phyloP scores from a whole-genome alignment of 1,284 basidiomycete species.

The Apiotrichum brassicae region DNA sequence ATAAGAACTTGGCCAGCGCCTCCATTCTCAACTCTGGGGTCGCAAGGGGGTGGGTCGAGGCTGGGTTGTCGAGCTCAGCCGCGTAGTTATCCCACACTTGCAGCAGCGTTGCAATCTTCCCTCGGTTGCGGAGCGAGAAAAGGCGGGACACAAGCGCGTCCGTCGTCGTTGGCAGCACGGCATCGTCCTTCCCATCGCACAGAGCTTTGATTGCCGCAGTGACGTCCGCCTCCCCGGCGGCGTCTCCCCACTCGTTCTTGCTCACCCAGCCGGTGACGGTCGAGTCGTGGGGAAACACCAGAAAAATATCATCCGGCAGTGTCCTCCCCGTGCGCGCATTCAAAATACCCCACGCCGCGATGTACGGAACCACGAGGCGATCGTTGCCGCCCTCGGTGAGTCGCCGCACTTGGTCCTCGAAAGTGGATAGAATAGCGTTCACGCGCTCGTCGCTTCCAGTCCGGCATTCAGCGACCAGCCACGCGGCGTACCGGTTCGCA shows the following conservation, averaged over 20 bases:
- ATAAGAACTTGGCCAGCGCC: conserved; percentile 2
- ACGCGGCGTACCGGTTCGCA: conserved; percentile 8
- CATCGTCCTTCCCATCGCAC: background rate
- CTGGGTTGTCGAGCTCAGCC: background rate
- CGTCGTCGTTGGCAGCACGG: background rate
- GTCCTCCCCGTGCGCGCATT: conserved; percentile 3
- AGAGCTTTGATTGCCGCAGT: background rate
- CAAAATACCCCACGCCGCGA: conserved; percentile 12
- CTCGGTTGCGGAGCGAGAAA: conserved; percentile 3
- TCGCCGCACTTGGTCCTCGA: conserved; percentile 8
- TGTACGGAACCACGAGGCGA: conserved; percentile 2
- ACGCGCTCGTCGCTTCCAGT: background rate
- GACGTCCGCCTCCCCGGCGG: background rate
- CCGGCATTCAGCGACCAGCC: conserved; percentile 8
- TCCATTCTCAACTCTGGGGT: background rate
- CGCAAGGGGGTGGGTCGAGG: conserved; percentile 1
- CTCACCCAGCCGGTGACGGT: background rate
- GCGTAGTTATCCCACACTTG: conserved; percentile 1
- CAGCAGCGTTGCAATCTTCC: background rate
- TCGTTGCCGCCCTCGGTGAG: background rate
- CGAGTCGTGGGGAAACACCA: background rate
- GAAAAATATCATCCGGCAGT: background rate
- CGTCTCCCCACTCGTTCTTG: background rate
- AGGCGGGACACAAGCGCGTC: conserved; percentile 2
- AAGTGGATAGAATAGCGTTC: conserved; percentile 1